These are phyloP conservation scores for Cryptococcus floricola DNA, from an alignment of 1,284 basidiomycete genomes.

Conservation along the genomic window DNA sequence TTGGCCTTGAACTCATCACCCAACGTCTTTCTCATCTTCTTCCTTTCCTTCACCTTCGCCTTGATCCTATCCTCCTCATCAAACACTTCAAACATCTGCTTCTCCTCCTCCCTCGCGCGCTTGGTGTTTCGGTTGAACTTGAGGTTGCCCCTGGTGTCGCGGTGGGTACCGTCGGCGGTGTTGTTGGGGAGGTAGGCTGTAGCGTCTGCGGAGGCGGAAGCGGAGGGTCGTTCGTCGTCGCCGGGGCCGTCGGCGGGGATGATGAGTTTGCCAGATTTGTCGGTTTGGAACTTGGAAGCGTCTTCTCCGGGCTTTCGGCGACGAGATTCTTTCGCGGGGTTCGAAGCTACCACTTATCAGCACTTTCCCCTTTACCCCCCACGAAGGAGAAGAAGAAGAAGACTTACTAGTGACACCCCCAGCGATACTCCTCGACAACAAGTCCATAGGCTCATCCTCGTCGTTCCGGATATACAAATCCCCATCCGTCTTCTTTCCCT, in stretches of 20 bases:
- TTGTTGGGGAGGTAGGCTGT: conserved; percentile 68
- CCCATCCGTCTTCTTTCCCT: conserved; percentile 14
- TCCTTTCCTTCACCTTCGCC: conserved; percentile 56
- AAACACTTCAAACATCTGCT: conserved; percentile 13
- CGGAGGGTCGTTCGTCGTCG: conserved; percentile 38
- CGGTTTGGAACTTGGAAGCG: conserved; percentile 79
- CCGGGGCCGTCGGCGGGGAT: conserved; percentile 59
- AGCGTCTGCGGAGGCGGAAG: conserved; percentile 68
- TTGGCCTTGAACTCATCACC: conserved; percentile 74
- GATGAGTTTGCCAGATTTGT: conserved; percentile 85
- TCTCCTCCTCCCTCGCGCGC: conserved; percentile 66
- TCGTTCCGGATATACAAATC: conserved; percentile 70
- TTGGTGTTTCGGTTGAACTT: conserved; percentile 98
- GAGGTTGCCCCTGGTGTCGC: conserved; percentile 75
- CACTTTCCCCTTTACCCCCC: not conserved
- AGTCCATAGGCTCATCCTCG: conserved; percentile 92
- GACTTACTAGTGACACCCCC: conserved; percentile 70
- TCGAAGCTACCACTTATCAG: conserved; percentile 52
- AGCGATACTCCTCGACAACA: conserved; percentile 72
- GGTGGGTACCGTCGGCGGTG: conserved; percentile 75
- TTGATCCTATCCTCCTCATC: conserved; percentile 52
- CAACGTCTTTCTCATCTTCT: conserved; percentile 56
- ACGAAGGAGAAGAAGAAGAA: not conserved
- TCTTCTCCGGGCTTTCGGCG: conserved; percentile 80
- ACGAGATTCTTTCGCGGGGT: conserved; percentile 50